phyloP scores from a whole-genome alignment of 1,284 basidiomycete genomes.

The Ceratobasidium sp. region DNA sequence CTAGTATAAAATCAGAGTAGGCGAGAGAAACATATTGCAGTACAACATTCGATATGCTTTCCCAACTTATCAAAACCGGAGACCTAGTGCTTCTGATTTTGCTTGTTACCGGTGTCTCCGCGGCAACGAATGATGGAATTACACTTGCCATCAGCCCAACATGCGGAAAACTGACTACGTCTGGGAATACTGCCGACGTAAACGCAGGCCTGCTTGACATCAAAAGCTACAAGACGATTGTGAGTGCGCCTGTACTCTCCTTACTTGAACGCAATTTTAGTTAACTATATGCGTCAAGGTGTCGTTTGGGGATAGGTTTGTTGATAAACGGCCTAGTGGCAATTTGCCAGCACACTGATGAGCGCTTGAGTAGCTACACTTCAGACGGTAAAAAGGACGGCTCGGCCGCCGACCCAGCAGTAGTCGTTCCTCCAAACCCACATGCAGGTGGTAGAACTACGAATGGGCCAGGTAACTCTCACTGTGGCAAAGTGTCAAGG shows the following conservation, averaged over 20 bases:
- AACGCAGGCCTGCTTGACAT: constrained; percentile 61
- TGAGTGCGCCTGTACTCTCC: constrained; percentile 49
- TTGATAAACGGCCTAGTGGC: background rate
- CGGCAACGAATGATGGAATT: constrained; percentile 45
- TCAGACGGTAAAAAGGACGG: constrained; percentile 54
- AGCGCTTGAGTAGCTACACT: background rate
- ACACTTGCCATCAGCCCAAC: constrained; percentile 45
- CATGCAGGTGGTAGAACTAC: constrained; percentile 57
- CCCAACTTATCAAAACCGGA: no score
- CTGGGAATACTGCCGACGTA: constrained; percentile 58
- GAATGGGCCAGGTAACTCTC: constrained; percentile 55
- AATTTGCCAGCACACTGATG: background rate
- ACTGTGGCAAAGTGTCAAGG: no score
- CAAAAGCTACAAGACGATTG: constrained; percentile 60
- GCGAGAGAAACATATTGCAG: no score
- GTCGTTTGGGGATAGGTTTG: background rate
- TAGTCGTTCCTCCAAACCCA: constrained; percentile 55
- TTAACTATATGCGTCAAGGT: no score
- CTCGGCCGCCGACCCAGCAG: constrained; percentile 54
- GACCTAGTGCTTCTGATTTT: background rate
- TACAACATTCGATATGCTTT: no score
- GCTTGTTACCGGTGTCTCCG: background rate
- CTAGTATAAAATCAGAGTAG: no score
- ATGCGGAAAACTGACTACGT: constrained; percentile 36
- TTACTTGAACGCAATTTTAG: background rate